Evolutionary conservation across 2,329 filamentous ascomycete species (phyloP), one percentile per base, ranked within the genome.

Genomic region (Curvularia lunata): DNA sequence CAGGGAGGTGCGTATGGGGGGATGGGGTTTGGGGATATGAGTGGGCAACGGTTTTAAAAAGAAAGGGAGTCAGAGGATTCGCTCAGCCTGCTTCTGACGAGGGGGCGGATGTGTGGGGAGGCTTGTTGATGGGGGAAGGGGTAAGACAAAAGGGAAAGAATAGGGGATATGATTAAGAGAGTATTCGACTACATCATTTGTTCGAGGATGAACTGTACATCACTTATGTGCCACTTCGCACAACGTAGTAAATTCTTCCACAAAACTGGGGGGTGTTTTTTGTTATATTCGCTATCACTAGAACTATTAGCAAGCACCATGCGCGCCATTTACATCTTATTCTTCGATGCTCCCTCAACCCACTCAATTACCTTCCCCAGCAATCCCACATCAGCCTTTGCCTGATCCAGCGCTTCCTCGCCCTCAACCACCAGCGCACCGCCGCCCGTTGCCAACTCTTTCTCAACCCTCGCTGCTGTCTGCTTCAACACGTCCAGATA

Each of bases 401-500:
- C 78, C 37, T 74, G 57, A 28, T 70, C 67, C 13, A 68, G 61
- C 18, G 75, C 73, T 32, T 75, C 69, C 23, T 74, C 67, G 2
- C 72, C 77, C 52, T 75, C 76, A 19, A 77, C 70, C 13, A 76
- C 71, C 53, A 81, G 58, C 48, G 75, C 71, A 1, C 46, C 79
- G 63, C 63, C 70, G 3, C 74, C 78, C 1, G 68, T 62, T 9
- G 65, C 66, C 48, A 81, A 57, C 12, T 70, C 76, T 38, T 75
- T 68, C 49, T 68, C 64, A 49, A 82, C 82, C 5, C 71, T 64
- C 16, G 52, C 58, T 6, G 70, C 69, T 0, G 72, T 76, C 25
- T 77, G 70, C 48, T 78, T 74, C 56, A 83, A 58, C n/a, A 80
- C 79, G 27, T 70, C 70, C 19, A 82, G 54, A 53, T 79, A 83